Evolutionary conservation across 2,329 filamentous ascomycete genomes (phyloP).

Genomic region (Botrytis squamosa): DNA sequence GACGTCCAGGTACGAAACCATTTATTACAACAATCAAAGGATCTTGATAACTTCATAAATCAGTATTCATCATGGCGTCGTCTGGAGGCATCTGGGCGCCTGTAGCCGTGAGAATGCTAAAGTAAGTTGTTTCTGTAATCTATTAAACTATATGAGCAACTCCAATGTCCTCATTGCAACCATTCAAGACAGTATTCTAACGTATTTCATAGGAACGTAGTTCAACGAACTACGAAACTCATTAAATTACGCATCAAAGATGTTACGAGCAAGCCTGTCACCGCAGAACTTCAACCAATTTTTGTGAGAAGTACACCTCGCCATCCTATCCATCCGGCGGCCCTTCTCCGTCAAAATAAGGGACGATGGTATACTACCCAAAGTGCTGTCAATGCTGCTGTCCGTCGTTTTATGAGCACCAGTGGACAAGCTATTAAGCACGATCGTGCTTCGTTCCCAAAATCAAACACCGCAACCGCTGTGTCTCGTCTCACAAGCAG

Average conservation of each 20-base stretch:
- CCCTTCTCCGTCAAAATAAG: conserved; percentile 62
- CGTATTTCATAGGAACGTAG: conserved; percentile 43
- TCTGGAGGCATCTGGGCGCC: conserved; percentile 37
- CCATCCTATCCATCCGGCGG: conserved; percentile 57
- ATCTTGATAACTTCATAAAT: conserved; percentile 13
- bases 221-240: conserved; percentile 47
- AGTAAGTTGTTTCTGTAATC: conserved; percentile 30
- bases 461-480: conserved; percentile 54
- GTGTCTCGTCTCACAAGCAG: conserved; percentile 66
- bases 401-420: conserved; percentile 42
- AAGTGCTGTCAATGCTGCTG: conserved; percentile 51
- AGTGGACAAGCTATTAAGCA: conserved; percentile 42
- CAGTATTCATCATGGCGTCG: conserved; percentile 34
- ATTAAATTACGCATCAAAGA: conserved; percentile 47
- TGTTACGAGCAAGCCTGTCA: conserved; percentile 42
- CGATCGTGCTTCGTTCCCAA: conserved; percentile 53
- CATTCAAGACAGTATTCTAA: conserved; percentile 26
- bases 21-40: background rate
- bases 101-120: conserved; percentile 37
- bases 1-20: background rate
- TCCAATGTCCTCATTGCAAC: background rate
- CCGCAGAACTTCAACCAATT: conserved; percentile 56
- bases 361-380: conserved; percentile 62
- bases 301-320: conserved; percentile 55
- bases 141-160: background rate